phyloP scores from a whole-genome alignment of 208 protist genomes.

The Leishmania braziliensis region DNA sequence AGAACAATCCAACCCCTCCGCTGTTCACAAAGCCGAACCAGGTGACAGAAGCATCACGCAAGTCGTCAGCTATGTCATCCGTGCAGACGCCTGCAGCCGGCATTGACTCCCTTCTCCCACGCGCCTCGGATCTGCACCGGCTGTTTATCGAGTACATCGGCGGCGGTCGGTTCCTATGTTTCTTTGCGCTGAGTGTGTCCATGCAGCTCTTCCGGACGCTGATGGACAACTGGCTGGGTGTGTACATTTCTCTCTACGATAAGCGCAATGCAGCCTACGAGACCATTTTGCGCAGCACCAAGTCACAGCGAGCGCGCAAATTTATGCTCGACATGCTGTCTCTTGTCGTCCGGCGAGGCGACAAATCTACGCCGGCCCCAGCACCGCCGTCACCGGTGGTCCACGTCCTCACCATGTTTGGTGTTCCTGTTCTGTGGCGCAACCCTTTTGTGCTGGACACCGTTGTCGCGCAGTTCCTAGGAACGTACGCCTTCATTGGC shows the following conservation, averaged over 20 bases:
- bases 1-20: background rate
- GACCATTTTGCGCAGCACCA: slow-evolving; percentile 41
- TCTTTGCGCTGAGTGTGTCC: slow-evolving; percentile 44
- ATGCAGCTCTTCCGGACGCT: slow-evolving; percentile 61
- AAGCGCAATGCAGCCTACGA: slow-evolving; percentile 42
- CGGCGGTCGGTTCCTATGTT: slow-evolving; percentile 24
- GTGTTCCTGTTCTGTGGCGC: slow-evolving; percentile 19
- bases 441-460: slow-evolving; percentile 47
- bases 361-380: slow-evolving; percentile 23
- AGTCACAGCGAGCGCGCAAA: slow-evolving; percentile 38
- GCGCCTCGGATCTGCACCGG: slow-evolving; percentile 36
- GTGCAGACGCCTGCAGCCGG: slow-evolving; percentile 7
- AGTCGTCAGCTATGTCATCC: slow-evolving; percentile 3
- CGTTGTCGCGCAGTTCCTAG: slow-evolving; percentile 51
- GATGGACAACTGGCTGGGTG: slow-evolving; percentile 78
- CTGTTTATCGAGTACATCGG: slow-evolving; percentile 59
- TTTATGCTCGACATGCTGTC: slow-evolving; percentile 35
- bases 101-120: slow-evolving; percentile 39
- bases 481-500: slow-evolving; percentile 67
- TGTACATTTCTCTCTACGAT: slow-evolving; percentile 67
- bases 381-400: slow-evolving; percentile 27
- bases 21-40: background rate
- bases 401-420: slow-evolving; percentile 16
- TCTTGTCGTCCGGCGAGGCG: slow-evolving; percentile 26
- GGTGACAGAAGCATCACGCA: background rate